These are phyloP conservation scores for Pisolithus tinctorius DNA, from an alignment of 768 basidiomycete species.

Conservation along the genomic window DNA sequence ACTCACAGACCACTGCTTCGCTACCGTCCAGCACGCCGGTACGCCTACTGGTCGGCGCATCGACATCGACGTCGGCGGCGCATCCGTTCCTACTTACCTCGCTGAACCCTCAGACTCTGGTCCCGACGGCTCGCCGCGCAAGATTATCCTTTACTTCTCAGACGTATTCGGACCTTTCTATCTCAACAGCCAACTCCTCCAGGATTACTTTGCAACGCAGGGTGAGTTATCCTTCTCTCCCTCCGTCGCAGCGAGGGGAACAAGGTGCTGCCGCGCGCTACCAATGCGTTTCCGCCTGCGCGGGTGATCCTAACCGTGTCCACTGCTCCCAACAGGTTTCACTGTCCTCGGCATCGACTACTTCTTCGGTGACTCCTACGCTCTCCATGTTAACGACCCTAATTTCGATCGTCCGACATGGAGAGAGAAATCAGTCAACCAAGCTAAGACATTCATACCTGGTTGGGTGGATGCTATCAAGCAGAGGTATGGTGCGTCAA, in stretches of 20 bases:
- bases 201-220: slow-evolving; percentile 57
- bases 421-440: slow-evolving; percentile 29
- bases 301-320: background rate
- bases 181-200: slow-evolving; percentile 50
- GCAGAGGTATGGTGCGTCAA: slow-evolving; percentile 36
- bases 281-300: background rate
- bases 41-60: slow-evolving; percentile 36
- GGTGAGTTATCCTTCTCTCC: slow-evolving; percentile 30
- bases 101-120: slow-evolving; percentile 32
- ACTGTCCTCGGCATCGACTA: slow-evolving; percentile 56
- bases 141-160: slow-evolving; percentile 50
- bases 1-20: slow-evolving; percentile 47
- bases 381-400: slow-evolving; percentile 32
- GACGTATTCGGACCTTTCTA: slow-evolving; percentile 58
- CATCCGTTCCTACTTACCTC: slow-evolving; percentile 46
- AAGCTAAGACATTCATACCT: slow-evolving; percentile 36
- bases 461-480: slow-evolving; percentile 49
- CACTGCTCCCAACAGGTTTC: slow-evolving; percentile 36
- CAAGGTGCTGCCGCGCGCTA: background rate
- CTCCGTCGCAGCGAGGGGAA: background rate
- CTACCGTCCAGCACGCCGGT: slow-evolving; percentile 46
- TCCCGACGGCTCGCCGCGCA: slow-evolving; percentile 21
- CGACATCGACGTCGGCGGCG: slow-evolving; percentile 28
- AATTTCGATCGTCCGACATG: slow-evolving; percentile 36
- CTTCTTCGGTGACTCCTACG: slow-evolving; percentile 52